Percentiles rank a stretch among this genome's conserved stretches.
phyloP scores from a whole-genome alignment of 257 asterid species.

The Solanum dulcamara region DNA sequence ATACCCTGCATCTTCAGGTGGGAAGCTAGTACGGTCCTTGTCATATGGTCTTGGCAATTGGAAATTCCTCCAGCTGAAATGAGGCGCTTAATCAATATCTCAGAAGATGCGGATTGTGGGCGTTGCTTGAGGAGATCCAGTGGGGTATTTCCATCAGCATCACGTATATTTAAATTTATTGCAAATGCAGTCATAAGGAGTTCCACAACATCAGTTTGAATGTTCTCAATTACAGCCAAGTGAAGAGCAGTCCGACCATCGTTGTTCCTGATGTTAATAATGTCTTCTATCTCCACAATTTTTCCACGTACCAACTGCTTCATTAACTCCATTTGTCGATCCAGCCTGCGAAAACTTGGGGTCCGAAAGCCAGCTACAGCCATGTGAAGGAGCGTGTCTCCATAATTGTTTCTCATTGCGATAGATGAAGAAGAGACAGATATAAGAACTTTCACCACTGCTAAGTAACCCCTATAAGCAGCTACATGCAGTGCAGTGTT shows the following conservation, averaged over 20 bases:
- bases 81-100: constrained; percentile 58
- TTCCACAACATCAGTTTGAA: constrained; percentile 61
- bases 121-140: constrained; percentile 58
- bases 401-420: constrained; percentile 31
- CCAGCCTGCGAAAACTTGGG: constrained; percentile 60
- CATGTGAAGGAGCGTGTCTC: constrained; percentile 87
- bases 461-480: constrained; percentile 59
- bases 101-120: constrained; percentile 55
- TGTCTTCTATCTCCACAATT: constrained; percentile 21
- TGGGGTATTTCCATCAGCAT: constrained; percentile 60
- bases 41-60: constrained; percentile 19
- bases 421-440: constrained; percentile 33
- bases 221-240: constrained; percentile 50
- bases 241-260: constrained; percentile 87
- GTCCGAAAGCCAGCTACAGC: constrained; percentile 66
- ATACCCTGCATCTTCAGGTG: constrained; percentile 49
- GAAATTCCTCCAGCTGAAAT: constrained; percentile 71
- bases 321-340: constrained; percentile 57
- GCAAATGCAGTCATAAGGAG: constrained; percentile 52
- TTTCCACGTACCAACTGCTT: constrained; percentile 26
- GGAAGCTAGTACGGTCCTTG: constrained; percentile 41
- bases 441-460: constrained; percentile 39
- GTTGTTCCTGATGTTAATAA: constrained; percentile 49
- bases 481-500: constrained; percentile 70
- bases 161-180: constrained; percentile 48